phyloP scores from a whole-genome alignment of 768 basidiomycete species.

The Harrya chromipes region DNA sequence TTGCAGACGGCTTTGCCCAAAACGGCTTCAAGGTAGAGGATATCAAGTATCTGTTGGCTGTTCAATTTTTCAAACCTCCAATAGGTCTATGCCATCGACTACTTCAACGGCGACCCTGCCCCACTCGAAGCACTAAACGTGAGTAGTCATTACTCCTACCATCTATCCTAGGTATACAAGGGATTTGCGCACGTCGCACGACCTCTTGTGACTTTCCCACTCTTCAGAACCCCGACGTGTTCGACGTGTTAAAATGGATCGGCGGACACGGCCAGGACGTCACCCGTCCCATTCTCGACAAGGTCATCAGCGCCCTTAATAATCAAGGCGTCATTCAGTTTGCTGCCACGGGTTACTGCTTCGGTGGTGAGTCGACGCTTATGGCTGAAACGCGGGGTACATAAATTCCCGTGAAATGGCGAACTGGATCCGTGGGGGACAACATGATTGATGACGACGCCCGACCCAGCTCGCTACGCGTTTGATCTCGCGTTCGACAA shows the following conservation, averaged over 20 bases:
- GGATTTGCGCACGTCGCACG: too few species aligned
- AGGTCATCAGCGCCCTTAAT: constrained; percentile 55
- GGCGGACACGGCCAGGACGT: constrained; percentile 35
- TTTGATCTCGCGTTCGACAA: constrained; percentile 46
- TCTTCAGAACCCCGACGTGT: too few species aligned
- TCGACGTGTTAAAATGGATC: constrained; percentile 37
- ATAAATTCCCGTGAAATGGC: too few species aligned
- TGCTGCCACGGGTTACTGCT: constrained; percentile 68
- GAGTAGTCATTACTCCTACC: background rate
- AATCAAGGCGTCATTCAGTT: constrained; percentile 55
- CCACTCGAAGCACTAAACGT: constrained; percentile 14
- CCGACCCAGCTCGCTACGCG: constrained; percentile 34
- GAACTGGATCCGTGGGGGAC: too few species aligned
- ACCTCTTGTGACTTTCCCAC: too few species aligned
- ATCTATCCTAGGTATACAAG: too few species aligned
- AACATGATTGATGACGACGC: too few species aligned
- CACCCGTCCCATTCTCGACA: constrained; percentile 52
- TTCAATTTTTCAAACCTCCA: too few species aligned
- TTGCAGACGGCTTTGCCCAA: constrained; percentile 42
- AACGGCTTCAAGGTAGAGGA: too few species aligned
- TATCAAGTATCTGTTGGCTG: too few species aligned
- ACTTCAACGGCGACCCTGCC: constrained; percentile 28
- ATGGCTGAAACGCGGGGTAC: too few species aligned
- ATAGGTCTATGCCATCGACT: constrained; percentile 27
- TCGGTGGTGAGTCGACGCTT: constrained; percentile 45